These are phyloP conservation scores for Syncephalastrum monosporum DNA, from an alignment of 371 early-diverging fungal genomes.

Conservation along the genomic window DNA sequence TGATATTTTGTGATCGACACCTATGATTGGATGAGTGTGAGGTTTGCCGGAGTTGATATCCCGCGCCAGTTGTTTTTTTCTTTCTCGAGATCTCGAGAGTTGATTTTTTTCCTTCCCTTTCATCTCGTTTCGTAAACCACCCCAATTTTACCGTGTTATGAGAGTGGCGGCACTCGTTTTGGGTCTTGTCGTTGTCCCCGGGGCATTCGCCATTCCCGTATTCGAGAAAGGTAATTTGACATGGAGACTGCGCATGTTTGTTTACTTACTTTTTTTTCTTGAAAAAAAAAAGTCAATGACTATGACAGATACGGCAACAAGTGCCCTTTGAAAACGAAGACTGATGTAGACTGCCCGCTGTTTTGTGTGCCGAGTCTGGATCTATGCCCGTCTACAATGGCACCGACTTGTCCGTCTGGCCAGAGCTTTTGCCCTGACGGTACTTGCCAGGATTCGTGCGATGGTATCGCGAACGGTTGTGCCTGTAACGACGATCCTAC, in stretches of 20 bases:
- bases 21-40: too few species aligned
- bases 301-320: slow-evolving; percentile 46
- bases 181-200: slow-evolving; percentile 5
- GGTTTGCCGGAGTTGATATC: too few species aligned
- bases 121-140: slow-evolving; percentile 4
- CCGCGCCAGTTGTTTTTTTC: slow-evolving; percentile 4
- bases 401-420: slow-evolving; percentile 47
- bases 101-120: slow-evolving; percentile 8
- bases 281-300: slow-evolving; percentile 43
- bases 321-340: slow-evolving; percentile 43
- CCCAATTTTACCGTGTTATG: slow-evolving; percentile 6
- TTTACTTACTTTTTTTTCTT: slow-evolving; percentile 1
- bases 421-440: slow-evolving; percentile 56
- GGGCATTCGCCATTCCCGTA: slow-evolving; percentile 16
- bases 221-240: slow-evolving; percentile 15
- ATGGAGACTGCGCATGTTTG: background rate
- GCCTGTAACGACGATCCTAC: slow-evolving; percentile 31
- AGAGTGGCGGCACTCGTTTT: slow-evolving; percentile 11
- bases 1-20: too few species aligned
- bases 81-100: background rate
- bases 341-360: slow-evolving; percentile 46
- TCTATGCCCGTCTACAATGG: slow-evolving; percentile 37
- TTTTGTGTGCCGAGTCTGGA: slow-evolving; percentile 49
- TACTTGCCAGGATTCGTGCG: slow-evolving; percentile 48
- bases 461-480: slow-evolving; percentile 42